Evolutionary conservation across 805 yeast species (phyloP), one percentile per base, ranked within the genome.

Genomic region (Yarrowia divulgata): DNA sequence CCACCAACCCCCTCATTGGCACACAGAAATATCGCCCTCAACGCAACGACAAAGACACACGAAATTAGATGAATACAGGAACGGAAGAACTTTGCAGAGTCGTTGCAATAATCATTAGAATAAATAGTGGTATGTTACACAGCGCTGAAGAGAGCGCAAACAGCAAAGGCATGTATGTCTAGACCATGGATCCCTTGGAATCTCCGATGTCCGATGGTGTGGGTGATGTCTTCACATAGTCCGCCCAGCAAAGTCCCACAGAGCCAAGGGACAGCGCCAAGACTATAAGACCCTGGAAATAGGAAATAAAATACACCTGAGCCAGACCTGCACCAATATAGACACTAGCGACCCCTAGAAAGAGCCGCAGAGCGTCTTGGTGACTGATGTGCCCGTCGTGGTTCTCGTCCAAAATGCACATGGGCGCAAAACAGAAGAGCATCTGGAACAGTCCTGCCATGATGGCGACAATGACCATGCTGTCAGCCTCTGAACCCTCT

Each of bases 381-480:
- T 29, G 13, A n/a, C n/a, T 13, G 9, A 57, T 57, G 3, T 40
- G 16, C 10, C 37, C 37, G 3, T 57, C 63, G 12, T 57, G 48
- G 16, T 42, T 40, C 48, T 57, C 63, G n/a, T 57, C 63, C 23
- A 57, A 12, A 10, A 57, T 29, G 16, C 48, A 40, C 3, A 57
- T 37, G 1, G 63, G 37, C 7, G 48, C 63, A 40, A 57, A 57
- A 8, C 63, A 57, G 13, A 57, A 40, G n/a, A 57, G 37, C 12
- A 57, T 6, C 48, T 57, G 63, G 63, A 57, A 57, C 14, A 40
- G 2, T 7, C 63, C 63, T 1, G 48, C 48, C 37, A 57, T n/a
- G 8, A 57, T 40, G 10, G 10, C 4, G 5, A 57, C 6, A n/a
- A 42, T 40, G 63, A 40, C 43, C 16, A 42, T 23, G 8, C n/a